Evolutionary conservation across 345 rosid species (phyloP).

Genomic region (Dovyalis caffra): DNA sequence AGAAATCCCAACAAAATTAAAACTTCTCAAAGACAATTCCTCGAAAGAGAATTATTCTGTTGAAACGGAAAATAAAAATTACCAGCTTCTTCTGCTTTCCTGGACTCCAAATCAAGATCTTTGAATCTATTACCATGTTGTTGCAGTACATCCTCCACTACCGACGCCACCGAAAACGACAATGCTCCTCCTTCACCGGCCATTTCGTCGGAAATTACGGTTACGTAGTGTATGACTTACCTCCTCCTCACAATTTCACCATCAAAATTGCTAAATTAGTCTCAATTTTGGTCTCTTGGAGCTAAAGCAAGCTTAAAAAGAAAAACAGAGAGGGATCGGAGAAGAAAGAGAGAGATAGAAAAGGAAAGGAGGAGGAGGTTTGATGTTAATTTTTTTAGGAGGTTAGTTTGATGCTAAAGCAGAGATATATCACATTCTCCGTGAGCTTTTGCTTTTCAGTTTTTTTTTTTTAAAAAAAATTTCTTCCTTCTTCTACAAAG

Average conservation of each 20-base stretch:
- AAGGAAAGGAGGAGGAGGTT: neutral
- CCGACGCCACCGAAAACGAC: conserved; percentile 58
- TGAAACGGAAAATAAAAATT: neutral
- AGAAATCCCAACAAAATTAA: conserved; percentile 6
- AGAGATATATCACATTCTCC: conserved; percentile 34
- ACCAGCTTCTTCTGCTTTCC: conserved; percentile 80
- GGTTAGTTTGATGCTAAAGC: conserved; percentile 17
- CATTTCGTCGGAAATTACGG: conserved; percentile 18
- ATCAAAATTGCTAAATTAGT: neutral
- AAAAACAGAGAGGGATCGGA: conserved; percentile 7
- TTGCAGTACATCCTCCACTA: conserved; percentile 67
- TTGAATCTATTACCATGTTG: conserved; percentile 52
- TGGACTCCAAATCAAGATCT: conserved; percentile 59
- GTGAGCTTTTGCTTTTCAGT: conserved; percentile 23
- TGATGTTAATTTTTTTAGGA: conserved; percentile 5
- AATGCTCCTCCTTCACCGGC: conserved; percentile 41
- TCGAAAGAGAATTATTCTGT: neutral
- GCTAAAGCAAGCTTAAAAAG: neutral
- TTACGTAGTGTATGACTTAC: neutral
- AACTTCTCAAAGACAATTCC: neutral
- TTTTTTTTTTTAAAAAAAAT: neutral
- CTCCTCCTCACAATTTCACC: conserved; percentile 1
- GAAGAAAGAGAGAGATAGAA: conserved; percentile 10
- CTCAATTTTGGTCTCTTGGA: neutral
- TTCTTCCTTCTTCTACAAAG: conserved; percentile 6